phyloP scores from a whole-genome alignment of 805 yeast genomes.

The Candida silvatica region DNA sequence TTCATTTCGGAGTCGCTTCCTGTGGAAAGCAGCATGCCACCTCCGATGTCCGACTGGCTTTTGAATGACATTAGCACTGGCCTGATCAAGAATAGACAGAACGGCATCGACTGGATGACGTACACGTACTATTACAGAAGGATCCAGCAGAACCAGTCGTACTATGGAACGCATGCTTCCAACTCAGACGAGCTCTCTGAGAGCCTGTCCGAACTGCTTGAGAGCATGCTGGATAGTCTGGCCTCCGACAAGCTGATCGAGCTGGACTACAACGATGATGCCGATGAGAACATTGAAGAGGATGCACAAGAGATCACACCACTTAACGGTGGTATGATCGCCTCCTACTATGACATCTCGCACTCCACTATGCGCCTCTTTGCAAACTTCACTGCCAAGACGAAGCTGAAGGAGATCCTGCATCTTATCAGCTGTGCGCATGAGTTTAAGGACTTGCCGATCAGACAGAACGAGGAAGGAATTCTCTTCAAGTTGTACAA shows the following conservation, averaged over 20 bases:
- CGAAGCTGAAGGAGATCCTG: conserved; percentile 53
- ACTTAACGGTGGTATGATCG: conserved; percentile 62
- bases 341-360: conserved; percentile 63
- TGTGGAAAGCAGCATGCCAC: conserved; percentile 65
- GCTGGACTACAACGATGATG: conserved; percentile 32
- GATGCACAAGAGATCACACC: conserved; percentile 44
- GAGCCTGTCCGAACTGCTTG: conserved; percentile 77
- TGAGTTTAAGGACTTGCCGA: conserved; percentile 61
- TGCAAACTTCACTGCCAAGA: conserved; percentile 39
- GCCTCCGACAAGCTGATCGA: conserved; percentile 54
- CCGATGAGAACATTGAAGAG: conserved; percentile 24
- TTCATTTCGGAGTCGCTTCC: conserved; percentile 74
- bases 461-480: conserved; percentile 52
- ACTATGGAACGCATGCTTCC: conserved; percentile 66
- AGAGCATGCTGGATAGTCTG: conserved; percentile 57
- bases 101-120: conserved; percentile 86
- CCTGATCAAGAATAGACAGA: conserved; percentile 61
- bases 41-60: conserved; percentile 55
- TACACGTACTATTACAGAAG: conserved; percentile 78
- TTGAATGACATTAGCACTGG: conserved; percentile 65
- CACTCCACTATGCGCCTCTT: conserved; percentile 62
- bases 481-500: conserved; percentile 42
- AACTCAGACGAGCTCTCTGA: conserved; percentile 68
- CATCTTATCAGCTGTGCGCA: conserved; percentile 58
- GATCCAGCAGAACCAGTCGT: conserved; percentile 76